Conservation (phyloP, 768 basidiomycete genomes). For the Kwoniella heveanensis region DNA sequence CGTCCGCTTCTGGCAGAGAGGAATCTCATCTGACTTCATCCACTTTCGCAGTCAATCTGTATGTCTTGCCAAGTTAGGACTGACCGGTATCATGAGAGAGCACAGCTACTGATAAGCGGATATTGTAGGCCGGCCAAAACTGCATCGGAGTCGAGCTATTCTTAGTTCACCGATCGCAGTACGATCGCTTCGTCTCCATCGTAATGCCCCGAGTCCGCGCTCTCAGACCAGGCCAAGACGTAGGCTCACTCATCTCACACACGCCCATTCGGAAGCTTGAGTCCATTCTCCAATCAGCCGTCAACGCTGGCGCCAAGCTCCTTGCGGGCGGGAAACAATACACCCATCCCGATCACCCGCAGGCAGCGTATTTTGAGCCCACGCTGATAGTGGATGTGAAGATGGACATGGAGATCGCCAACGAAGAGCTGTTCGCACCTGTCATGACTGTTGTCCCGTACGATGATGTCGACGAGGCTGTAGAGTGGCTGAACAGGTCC, state of each 20-base stretch:
- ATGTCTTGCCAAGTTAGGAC: conserved; percentile 6
- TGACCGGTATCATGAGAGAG: not conserved
- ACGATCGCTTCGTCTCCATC: conserved; percentile 71
- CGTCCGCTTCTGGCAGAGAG: not conserved
- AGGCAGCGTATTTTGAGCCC: conserved; percentile 81
- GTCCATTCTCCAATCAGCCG: conserved; percentile 69
- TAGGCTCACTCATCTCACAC: conserved; percentile 80
- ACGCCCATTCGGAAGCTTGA: conserved; percentile 72
- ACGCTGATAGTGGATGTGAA: conserved; percentile 82
- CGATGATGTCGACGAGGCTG: conserved; percentile 77
- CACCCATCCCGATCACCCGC: conserved; percentile 67
- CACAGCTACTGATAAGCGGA: not conserved
- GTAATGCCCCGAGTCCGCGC: conserved; percentile 64
- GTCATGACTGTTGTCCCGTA: conserved; percentile 85
- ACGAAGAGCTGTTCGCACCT: conserved; percentile 90
- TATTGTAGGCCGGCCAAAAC: conserved; percentile 70
- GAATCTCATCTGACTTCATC: no score
- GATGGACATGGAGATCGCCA: conserved; percentile 72
- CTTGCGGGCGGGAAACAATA: conserved; percentile 69
- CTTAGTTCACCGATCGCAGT: conserved; percentile 76
- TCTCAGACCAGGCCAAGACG: conserved; percentile 77
- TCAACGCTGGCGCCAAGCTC: conserved; percentile 67
- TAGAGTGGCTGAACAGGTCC: conserved; percentile 84
- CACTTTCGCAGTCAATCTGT: conserved; percentile 52
- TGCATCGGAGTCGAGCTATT: conserved; percentile 96